Conservation (phyloP, 2,329 filamentous ascomycete genomes). For the Arthrobotrys conoides region DNA sequence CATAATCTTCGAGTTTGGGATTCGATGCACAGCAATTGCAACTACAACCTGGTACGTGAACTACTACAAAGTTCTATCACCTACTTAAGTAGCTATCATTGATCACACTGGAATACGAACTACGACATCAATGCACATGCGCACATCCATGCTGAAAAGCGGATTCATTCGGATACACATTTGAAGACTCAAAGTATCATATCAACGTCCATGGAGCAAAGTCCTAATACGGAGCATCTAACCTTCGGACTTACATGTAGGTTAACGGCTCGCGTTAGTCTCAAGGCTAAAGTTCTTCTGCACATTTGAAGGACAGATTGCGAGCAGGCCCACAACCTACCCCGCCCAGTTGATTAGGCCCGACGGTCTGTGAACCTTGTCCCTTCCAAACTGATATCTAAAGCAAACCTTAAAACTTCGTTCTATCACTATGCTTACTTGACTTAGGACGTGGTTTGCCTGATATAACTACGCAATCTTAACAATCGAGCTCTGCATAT, state of each 20-base stretch:
- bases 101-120: not conserved
- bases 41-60: not conserved
- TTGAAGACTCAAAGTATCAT: not conserved
- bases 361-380: not conserved
- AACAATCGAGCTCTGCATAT: not conserved
- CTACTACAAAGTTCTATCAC: not conserved
- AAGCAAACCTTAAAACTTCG: not conserved
- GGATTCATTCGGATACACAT: not conserved
- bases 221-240: not conserved
- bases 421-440: not conserved
- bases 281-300: not conserved
- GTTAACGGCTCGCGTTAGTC: not conserved
- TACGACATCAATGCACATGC: not conserved
- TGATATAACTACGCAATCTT: conserved; percentile 7
- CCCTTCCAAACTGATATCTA: not conserved
- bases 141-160: not conserved
- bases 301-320: not conserved
- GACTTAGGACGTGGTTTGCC: not conserved
- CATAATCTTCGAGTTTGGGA: not conserved
- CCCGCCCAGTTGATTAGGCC: not conserved
- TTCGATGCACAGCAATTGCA: not conserved
- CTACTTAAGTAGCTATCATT: not conserved
- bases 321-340: conserved; percentile 1
- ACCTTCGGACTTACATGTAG: not conserved
- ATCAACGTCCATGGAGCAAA: not conserved